These are phyloP conservation scores for Penicillium sp. DNA, from an alignment of 2,329 filamentous ascomycete genomes.

Conservation along the genomic window DNA sequence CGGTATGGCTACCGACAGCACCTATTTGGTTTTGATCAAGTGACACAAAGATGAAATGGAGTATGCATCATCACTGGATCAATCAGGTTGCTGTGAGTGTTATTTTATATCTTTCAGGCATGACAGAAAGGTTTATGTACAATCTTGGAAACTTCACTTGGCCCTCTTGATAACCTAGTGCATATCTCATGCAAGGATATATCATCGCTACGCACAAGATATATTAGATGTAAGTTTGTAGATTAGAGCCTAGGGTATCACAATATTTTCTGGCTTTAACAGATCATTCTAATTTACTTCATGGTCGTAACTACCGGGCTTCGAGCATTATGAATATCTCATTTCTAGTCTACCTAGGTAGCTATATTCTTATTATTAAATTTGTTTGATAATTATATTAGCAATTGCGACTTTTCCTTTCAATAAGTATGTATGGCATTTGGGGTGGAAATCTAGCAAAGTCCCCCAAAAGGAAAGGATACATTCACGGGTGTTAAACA, in stretches of 20 bases:
- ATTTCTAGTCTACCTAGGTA: not conserved
- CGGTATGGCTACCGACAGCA: conserved; percentile 4
- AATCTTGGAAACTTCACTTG: not conserved
- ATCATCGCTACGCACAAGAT: not conserved
- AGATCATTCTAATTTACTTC: not conserved
- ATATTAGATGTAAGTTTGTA: not conserved
- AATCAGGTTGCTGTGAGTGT: not conserved
- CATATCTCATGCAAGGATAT: not conserved
- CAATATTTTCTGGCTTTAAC: not conserved
- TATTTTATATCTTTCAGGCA: not conserved
- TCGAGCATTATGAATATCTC: not conserved
- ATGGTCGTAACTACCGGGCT: not conserved
- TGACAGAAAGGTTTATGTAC: not conserved
- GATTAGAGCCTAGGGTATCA: not conserved
- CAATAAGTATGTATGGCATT: not conserved
- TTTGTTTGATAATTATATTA: not conserved
- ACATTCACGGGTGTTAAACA: not conserved
- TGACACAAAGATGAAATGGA: not conserved
- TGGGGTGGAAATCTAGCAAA: not conserved
- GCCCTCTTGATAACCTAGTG: too few relatives aligned
- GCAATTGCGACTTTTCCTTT: not conserved
- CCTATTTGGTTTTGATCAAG: not conserved
- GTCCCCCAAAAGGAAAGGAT: not conserved
- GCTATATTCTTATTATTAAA: not conserved
- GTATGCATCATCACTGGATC: not conserved